Base-by-base conservation (phyloP, 257 asterid species). In the Nicotiana knightiana region DNA sequence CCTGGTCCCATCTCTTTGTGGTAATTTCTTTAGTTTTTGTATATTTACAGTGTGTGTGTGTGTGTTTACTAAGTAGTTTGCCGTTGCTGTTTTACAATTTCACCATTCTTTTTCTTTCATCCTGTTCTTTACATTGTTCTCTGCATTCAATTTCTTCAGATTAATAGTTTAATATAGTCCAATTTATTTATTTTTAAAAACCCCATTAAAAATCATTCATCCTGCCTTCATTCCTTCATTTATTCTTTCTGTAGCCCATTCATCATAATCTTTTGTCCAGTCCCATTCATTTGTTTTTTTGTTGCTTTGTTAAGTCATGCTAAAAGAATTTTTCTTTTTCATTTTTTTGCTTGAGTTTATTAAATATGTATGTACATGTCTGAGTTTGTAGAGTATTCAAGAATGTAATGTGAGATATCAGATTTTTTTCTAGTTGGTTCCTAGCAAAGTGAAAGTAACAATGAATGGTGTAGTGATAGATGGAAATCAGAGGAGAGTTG, bases 391-490 rank as follows among this genome's bases (percentile, higher is more conserved):
- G 63, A 28, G 63, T 51, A 51, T 75, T 75, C 59, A 13, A 71
- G 71, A 53, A 63, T 81, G 18, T 63, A 86, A 37, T 55, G 78
- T 79, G 76, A 78, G 68, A 43, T 77, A 63, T 83, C 78, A 85
- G 73, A 87, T 76, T 82, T 15, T 18, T 64, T 18, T 82, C 57
- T 32, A 70, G 51, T 81, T 32, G 62, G 81, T 82, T 81, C 7
- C 66, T 37, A 76, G 55, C 73, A 70, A 54, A 83, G 80, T 71
- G 71, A 86, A 62, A 84, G 30, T 21, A 82, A 76, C 73, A 61
- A 88, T 86, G 89, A 85, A 65, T 84, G 81, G 86, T 84, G 73
- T 83, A 35, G 83, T 64, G 80, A 78, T 80, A 82, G 88, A 86
- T 80, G 89, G 85, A 37, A 85, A 53, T 87, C 87, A 61, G 77